A percentile compares a stretch with the other conserved stretches of the same genome.
Evolutionary conservation across 176 grass and related monocot species (phyloP).

Genomic region (Musa troglodytarum): DNA sequence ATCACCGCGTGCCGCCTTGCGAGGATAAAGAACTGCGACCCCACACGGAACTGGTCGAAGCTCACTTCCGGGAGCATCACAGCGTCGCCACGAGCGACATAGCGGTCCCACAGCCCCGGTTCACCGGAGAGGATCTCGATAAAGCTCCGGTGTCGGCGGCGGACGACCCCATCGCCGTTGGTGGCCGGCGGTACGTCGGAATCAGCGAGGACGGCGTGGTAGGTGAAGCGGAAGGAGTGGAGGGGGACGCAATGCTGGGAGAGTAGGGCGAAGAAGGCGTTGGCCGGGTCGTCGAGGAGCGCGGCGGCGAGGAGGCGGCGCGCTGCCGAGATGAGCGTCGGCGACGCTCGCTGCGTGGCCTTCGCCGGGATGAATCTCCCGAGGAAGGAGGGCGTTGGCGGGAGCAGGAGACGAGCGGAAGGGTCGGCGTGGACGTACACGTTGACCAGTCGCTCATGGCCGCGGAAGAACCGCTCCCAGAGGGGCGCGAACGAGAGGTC

Average conservation of each 20-base stretch:
- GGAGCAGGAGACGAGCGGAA: constrained; percentile 15
- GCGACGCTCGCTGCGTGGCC: constrained; percentile 64
- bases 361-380: constrained; percentile 52
- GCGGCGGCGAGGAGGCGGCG: constrained; percentile 82
- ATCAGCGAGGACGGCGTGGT: constrained; percentile 40
- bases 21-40: constrained; percentile 91
- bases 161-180: not conserved
- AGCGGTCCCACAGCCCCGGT: constrained; percentile 54
- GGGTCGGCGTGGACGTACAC: constrained; percentile 89
- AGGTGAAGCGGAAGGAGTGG: constrained; percentile 48
- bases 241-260: constrained; percentile 92
- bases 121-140: constrained; percentile 83
- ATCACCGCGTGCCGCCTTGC: constrained; percentile 49
- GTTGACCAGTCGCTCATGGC: constrained; percentile 55
- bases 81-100: constrained; percentile 67
- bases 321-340: constrained; percentile 82
- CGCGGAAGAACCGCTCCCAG: constrained; percentile 76
- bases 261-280: constrained; percentile 81
- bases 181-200: not conserved
- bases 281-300: constrained; percentile 66
- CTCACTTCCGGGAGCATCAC: constrained; percentile 85
- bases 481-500: constrained; percentile 76
- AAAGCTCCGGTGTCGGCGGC: constrained; percentile 57
- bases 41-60: constrained; percentile 63
- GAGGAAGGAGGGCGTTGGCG: constrained; percentile 43